phyloP scores from a whole-genome alignment of 2,329 filamentous ascomycete species.

The Blumeriella jaapii region DNA sequence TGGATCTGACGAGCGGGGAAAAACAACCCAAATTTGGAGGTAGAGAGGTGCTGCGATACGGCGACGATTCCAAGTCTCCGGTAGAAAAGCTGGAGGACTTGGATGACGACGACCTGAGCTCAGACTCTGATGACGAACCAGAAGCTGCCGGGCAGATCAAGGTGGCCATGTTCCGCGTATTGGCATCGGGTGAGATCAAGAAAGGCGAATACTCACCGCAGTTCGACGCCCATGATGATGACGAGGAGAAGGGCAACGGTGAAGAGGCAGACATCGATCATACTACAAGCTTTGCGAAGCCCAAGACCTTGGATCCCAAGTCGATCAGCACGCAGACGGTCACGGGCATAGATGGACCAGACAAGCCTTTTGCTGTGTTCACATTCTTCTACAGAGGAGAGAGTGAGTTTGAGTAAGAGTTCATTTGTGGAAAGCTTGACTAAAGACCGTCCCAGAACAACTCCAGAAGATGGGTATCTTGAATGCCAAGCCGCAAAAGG shows the following conservation, averaged over 20 bases:
- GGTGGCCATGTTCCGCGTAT: conserved; percentile 87
- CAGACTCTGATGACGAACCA: conserved; percentile 70
- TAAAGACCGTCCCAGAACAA: conserved; percentile 53
- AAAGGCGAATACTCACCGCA: conserved; percentile 96
- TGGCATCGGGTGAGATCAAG: conserved; percentile 94
- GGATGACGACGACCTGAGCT: conserved; percentile 64
- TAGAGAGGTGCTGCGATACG: conserved; percentile 63
- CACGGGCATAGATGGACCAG: conserved; percentile 92
- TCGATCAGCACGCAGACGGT: conserved; percentile 98
- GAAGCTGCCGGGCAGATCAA: conserved; percentile 97
- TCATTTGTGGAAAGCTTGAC: conserved; percentile 1
- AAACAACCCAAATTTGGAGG: conserved; percentile 16
- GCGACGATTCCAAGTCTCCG: conserved; percentile 61
- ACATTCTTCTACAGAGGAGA: conserved; percentile 97
- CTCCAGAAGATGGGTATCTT: conserved; percentile 93
- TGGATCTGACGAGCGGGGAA: conserved; percentile 26
- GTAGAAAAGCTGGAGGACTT: conserved; percentile 54
- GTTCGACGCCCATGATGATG: conserved; percentile 92
- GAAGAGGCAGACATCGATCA: conserved; percentile 83
- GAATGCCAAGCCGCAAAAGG: conserved; percentile 53
- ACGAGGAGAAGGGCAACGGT: conserved; percentile 48
- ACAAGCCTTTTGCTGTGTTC: conserved; percentile 92
- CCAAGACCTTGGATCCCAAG: conserved; percentile 90
- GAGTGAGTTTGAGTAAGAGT: conserved; percentile 47
- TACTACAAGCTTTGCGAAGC: conserved; percentile 94